Evolutionary conservation across 2,329 filamentous ascomycete species (phyloP).

Genomic region (Talaromyces sp.): DNA sequence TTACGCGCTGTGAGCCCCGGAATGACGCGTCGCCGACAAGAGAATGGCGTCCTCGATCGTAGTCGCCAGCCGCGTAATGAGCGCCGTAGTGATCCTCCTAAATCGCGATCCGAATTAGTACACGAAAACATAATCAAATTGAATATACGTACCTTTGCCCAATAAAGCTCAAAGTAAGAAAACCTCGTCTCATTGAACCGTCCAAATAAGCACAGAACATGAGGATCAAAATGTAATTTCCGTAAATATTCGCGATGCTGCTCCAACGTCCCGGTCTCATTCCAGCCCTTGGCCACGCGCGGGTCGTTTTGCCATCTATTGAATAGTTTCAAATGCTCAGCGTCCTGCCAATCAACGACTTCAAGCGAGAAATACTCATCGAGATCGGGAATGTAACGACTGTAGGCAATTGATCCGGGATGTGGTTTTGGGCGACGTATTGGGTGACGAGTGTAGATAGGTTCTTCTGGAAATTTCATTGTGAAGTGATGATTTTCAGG

Average conservation of each 20-base stretch:
- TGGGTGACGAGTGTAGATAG: conserved; percentile 17
- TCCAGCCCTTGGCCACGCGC: conserved; percentile 19
- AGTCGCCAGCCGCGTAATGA: conserved; percentile 55
- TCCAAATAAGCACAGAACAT: conserved; percentile 17
- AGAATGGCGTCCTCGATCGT: conserved; percentile 59
- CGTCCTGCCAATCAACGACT: conserved; percentile 16
- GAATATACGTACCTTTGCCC: conserved; percentile 16
- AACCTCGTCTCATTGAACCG: conserved; percentile 16
- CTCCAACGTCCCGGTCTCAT: conserved; percentile 20
- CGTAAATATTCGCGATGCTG: conserved; percentile 20
- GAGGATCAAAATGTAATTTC: conserved; percentile 17
- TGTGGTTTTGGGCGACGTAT: conserved; percentile 17
- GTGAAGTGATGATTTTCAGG: conserved; percentile 20
- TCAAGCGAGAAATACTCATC: conserved; percentile 19
- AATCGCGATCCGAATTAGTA: background rate
- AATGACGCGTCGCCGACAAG: conserved; percentile 35
- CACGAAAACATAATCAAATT: background rate
- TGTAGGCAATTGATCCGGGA: conserved; percentile 18
- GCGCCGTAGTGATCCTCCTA: conserved; percentile 60
- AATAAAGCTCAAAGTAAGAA: conserved; percentile 18
- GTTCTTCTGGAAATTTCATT: conserved; percentile 18
- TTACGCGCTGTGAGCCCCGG: conserved; percentile 55
- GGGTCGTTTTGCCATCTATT: conserved; percentile 21
- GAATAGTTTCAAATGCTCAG: conserved; percentile 18
- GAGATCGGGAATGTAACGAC: conserved; percentile 19